Percentiles rank a stretch among this genome's conserved stretches.
phyloP scores from a whole-genome alignment of 148 eudicot genomes.

The Rhododendron mucronatum region DNA sequence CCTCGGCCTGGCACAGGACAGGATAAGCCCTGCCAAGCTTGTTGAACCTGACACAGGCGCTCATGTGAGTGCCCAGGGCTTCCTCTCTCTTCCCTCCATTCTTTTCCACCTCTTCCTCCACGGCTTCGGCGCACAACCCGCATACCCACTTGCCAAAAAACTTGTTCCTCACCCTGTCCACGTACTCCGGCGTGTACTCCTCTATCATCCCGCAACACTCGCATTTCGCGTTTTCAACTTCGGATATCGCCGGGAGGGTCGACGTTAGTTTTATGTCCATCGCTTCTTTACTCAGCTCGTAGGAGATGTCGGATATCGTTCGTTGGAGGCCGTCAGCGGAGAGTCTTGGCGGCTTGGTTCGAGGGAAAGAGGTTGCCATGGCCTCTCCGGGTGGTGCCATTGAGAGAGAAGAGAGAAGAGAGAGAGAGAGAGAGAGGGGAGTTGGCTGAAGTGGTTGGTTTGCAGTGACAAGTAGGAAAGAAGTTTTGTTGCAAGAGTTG shows the following conservation, averaged over 20 bases:
- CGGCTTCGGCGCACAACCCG: conserved; percentile 61
- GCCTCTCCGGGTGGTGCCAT: conserved; percentile 82
- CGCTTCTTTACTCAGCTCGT: conserved; percentile 42
- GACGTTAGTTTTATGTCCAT: conserved; percentile 10
- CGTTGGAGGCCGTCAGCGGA: conserved; percentile 47
- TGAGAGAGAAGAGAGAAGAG: not conserved
- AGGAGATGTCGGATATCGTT: conserved; percentile 65
- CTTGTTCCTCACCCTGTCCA: conserved; percentile 41
- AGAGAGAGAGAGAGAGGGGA: not conserved
- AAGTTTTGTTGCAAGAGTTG: not conserved
- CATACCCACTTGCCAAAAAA: conserved; percentile 67
- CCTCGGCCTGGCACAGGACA: conserved; percentile 63
- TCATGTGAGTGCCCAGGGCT: conserved; percentile 61
- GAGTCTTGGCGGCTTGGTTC: conserved; percentile 33
- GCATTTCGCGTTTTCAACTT: conserved; percentile 68
- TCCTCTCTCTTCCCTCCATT: conserved; percentile 52
- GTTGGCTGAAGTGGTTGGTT: not conserved
- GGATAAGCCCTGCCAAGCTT: conserved; percentile 75
- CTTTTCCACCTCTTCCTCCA: conserved; percentile 62
- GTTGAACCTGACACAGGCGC: conserved; percentile 71
- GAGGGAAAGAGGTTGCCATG: conserved; percentile 17
- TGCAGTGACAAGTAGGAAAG: not conserved
- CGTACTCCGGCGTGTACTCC: conserved; percentile 73
- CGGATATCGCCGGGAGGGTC: conserved; percentile 45
- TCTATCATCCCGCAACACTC: conserved; percentile 90